Evolutionary conservation across 176 grass and related monocot species (phyloP).

Genomic region (Aegilops bicornis): DNA sequence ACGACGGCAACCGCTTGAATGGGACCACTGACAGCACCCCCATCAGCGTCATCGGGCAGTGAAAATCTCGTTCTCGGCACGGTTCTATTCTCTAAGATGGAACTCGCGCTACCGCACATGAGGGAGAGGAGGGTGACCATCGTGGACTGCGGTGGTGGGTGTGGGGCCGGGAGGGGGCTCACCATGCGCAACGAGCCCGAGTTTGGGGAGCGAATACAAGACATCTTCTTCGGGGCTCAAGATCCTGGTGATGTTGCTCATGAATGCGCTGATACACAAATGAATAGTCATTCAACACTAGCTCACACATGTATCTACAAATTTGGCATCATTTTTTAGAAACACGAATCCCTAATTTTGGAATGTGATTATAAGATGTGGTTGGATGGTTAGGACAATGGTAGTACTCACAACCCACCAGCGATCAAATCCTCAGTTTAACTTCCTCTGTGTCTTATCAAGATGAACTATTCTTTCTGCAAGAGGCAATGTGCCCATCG

Average conservation of each 20-base stretch:
- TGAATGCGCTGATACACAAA: slow-evolving; percentile 44
- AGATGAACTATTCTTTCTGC: too few relatives aligned
- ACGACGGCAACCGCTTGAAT: slow-evolving; percentile 80
- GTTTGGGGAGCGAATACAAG: slow-evolving; percentile 37
- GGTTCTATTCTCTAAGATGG: slow-evolving; percentile 52
- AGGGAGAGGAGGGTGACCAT: slow-evolving; percentile 34
- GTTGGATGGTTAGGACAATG: too few relatives aligned
- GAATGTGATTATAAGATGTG: too few relatives aligned
- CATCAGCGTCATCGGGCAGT: slow-evolving; percentile 47
- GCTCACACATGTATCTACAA: slow-evolving; percentile 56
- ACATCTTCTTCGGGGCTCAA: slow-evolving; percentile 59
- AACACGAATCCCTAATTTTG: too few relatives aligned
- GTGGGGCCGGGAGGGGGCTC: slow-evolving; percentile 4
- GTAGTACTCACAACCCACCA: too few relatives aligned
- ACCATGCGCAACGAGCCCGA: slow-evolving; percentile 46
- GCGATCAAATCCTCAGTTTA: too few relatives aligned
- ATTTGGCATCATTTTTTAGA: too few relatives aligned
- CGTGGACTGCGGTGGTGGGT: not conserved
- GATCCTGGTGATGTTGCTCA: slow-evolving; percentile 60
- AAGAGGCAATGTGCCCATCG: too few relatives aligned
- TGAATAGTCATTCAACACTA: slow-evolving; percentile 66
- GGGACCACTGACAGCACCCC: slow-evolving; percentile 65
- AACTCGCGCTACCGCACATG: slow-evolving; percentile 49
- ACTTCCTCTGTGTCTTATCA: too few relatives aligned
- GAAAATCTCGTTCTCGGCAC: slow-evolving; percentile 47